phyloP scores from a whole-genome alignment of 75 land plant species.

The Pseudotsuga menziesii region DNA sequence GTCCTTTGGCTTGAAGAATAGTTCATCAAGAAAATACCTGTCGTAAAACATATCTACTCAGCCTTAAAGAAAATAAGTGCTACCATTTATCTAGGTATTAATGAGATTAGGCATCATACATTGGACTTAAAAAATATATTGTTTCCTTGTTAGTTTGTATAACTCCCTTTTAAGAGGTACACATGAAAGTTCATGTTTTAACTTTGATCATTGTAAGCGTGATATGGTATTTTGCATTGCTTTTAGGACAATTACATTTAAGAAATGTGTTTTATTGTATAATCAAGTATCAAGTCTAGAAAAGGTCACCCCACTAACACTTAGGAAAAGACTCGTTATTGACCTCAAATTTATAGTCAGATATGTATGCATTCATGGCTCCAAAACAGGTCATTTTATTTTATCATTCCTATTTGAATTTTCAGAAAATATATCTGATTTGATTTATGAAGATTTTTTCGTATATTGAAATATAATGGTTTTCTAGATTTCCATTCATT shows the following conservation, averaged over 20 bases:
- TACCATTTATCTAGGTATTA: slow-evolving; percentile 54
- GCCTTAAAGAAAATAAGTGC: slow-evolving; percentile 64
- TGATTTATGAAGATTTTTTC: neutral
- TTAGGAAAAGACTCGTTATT: too few species aligned
- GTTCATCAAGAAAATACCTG: slow-evolving; percentile 81
- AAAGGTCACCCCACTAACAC: neutral
- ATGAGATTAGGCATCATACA: too few species aligned
- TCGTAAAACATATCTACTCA: slow-evolving; percentile 64
- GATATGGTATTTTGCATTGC: too few species aligned
- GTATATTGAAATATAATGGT: too few species aligned
- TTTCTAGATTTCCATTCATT: too few species aligned
- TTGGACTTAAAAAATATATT: neutral
- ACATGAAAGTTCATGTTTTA: too few species aligned
- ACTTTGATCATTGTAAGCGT: too few species aligned
- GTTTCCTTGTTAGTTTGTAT: neutral
- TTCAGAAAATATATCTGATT: neutral
- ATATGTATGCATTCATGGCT: too few species aligned
- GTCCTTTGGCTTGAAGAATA: slow-evolving; percentile 72
- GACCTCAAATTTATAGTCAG: neutral
- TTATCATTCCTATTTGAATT: neutral
- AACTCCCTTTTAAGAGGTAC: too few species aligned
- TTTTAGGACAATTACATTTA: too few species aligned
- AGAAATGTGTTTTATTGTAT: too few species aligned
- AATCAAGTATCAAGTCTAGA: neutral
- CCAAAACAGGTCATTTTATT: neutral